These are phyloP conservation scores for Amylostereum chailletii DNA, from an alignment of 1,284 basidiomycete species.

Conservation along the genomic window DNA sequence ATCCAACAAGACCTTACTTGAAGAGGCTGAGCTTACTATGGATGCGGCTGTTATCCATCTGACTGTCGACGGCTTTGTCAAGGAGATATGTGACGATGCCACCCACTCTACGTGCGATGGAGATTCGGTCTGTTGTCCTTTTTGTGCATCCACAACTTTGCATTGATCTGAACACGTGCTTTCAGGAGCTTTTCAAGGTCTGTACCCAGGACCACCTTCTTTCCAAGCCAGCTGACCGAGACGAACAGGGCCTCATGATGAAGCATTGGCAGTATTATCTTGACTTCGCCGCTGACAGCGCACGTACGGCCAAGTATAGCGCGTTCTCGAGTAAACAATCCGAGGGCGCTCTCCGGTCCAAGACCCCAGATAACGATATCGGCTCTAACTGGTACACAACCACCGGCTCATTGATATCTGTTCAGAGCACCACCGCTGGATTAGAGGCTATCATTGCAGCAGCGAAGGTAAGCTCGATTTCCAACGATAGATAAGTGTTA, in stretches of 20 bases:
- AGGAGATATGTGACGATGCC: constrained; percentile 44
- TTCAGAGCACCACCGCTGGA: constrained; percentile 29
- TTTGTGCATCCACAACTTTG: neutral
- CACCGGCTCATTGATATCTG: constrained; percentile 31
- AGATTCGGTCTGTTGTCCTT: constrained; percentile 31
- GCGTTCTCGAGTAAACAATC: constrained; percentile 19
- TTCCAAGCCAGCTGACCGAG: neutral
- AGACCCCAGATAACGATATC: constrained; percentile 36
- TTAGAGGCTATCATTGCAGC: constrained; percentile 29
- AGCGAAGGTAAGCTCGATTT: constrained; percentile 20
- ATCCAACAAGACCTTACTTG: constrained; percentile 28
- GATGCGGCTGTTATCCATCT: constrained; percentile 37
- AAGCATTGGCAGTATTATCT: constrained; percentile 24
- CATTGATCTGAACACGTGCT: neutral
- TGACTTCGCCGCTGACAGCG: constrained; percentile 17
- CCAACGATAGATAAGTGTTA: too few species aligned
- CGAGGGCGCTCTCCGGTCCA: constrained; percentile 17
- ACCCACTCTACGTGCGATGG: constrained; percentile 30
- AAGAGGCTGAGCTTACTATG: constrained; percentile 41
- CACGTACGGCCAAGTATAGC: constrained; percentile 20
- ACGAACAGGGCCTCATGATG: constrained; percentile 21
- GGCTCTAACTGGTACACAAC: constrained; percentile 40
- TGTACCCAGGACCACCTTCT: neutral
- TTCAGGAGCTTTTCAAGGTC: constrained; percentile 39
- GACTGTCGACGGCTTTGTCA: constrained; percentile 32